Percentiles rank a stretch among this genome's conserved stretches.
These are phyloP conservation scores for Fusarium scirpi DNA, from an alignment of 2,329 filamentous ascomycete genomes.

Conservation along the genomic window DNA sequence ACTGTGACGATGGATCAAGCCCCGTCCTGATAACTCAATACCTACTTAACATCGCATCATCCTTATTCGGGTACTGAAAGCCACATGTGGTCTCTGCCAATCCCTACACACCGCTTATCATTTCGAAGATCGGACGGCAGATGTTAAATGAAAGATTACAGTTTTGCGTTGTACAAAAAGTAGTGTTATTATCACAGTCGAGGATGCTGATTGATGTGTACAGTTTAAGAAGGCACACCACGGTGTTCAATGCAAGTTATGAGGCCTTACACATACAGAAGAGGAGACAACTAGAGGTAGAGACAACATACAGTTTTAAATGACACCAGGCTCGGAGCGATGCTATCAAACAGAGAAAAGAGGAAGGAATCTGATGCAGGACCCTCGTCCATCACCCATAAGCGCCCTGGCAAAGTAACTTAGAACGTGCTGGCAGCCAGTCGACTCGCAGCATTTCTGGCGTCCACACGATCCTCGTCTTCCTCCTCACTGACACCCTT, in stretches of 20 bases:
- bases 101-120: conserved; percentile 31
- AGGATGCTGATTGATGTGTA: conserved; percentile 6
- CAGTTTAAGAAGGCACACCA: conserved; percentile 27
- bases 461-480: conserved; percentile 94
- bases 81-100: background rate
- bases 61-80: background rate
- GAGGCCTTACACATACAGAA: conserved; percentile 12
- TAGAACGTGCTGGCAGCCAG: conserved; percentile 94
- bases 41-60: conserved; percentile 20
- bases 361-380: conserved; percentile 38
- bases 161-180: conserved; percentile 3
- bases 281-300: background rate
- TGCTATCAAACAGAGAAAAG: conserved; percentile 42
- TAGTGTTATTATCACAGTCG: conserved; percentile 13
- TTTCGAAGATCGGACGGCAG: conserved; percentile 22
- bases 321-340: conserved; percentile 42
- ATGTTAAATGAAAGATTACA: conserved; percentile 31
- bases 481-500: conserved; percentile 79
- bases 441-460: conserved; percentile 92
- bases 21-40: conserved; percentile 1
- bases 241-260: conserved; percentile 16
- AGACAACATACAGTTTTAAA: conserved; percentile 38
- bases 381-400: conserved; percentile 30
- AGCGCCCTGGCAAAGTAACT: conserved; percentile 40
- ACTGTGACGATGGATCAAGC: background rate